Evolutionary conservation across 1,284 basidiomycete species (phyloP).

Genomic region (Ustilago vetiveriae): DNA sequence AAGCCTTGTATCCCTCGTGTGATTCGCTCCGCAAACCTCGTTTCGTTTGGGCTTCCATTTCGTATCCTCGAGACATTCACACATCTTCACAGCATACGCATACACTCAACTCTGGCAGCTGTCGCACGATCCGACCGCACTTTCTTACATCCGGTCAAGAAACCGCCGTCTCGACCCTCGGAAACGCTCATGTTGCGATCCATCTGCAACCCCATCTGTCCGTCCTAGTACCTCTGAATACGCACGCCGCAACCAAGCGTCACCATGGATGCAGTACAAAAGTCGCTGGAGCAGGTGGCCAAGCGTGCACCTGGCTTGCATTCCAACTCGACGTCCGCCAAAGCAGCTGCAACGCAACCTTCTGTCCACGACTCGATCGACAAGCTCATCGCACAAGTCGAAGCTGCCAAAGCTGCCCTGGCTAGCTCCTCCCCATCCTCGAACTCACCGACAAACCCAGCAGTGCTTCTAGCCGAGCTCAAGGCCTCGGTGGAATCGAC

Average conservation of each 20-base stretch:
- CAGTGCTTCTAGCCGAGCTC: conserved; percentile 33
- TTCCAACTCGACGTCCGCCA: conserved; percentile 31
- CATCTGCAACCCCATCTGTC: not conserved
- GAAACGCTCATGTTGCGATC: not conserved
- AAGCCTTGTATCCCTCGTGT: conserved; percentile 3
- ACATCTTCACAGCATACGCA: not conserved
- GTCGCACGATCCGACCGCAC: not conserved
- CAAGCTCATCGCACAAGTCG: conserved; percentile 49
- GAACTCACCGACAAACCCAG: conserved; percentile 7
- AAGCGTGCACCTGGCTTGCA: conserved; percentile 48
- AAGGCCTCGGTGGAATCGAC: conserved; percentile 34
- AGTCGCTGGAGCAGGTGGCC: conserved; percentile 51
- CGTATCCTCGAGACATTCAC: no score
- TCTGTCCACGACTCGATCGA: conserved; percentile 57
- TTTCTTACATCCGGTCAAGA: not conserved
- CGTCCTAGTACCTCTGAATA: no score
- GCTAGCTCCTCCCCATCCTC: conserved; percentile 10
- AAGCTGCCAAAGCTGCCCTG: conserved; percentile 43
- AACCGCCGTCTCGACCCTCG: not conserved
- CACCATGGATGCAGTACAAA: conserved; percentile 61
- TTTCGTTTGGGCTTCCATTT: no score
- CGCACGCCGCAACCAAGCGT: no score
- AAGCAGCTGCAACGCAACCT: conserved; percentile 21
- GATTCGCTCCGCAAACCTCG: no score
- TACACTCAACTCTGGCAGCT: not conserved